These are phyloP conservation scores for Tylopilus sp. DNA, from an alignment of 1,284 basidiomycete genomes.

Conservation along the genomic window DNA sequence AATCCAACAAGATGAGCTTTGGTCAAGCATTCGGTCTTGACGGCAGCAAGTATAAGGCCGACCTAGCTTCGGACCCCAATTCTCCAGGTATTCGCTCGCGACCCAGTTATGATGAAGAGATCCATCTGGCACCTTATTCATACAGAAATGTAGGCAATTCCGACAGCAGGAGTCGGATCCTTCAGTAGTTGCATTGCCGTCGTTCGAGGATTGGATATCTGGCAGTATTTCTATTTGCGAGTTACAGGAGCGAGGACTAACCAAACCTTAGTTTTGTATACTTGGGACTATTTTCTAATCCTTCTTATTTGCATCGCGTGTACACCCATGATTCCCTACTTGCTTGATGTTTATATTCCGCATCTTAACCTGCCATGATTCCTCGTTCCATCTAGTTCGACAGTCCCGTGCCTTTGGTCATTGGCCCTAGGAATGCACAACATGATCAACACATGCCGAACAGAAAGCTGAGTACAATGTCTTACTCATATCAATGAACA, in stretches of 20 bases:
- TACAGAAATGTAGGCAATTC: constrained; percentile 31
- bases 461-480: background rate
- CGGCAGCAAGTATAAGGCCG: constrained; percentile 26
- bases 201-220: background rate
- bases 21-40: constrained; percentile 65
- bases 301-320: constrained; percentile 11
- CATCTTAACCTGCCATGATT: background rate
- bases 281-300: constrained; percentile 1
- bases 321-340: constrained; percentile 6
- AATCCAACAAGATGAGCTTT: constrained; percentile 48
- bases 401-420: constrained; percentile 5
- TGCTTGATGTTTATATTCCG: constrained; percentile 5
- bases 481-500: constrained; percentile 32
- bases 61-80: constrained; percentile 19
- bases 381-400: background rate
- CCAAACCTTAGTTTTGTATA: background rate
- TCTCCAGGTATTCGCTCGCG: constrained; percentile 29
- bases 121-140: constrained; percentile 56
- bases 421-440: constrained; percentile 16
- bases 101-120: constrained; percentile 57
- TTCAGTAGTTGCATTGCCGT: constrained; percentile 4
- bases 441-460: background rate
- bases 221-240: background rate
- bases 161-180: constrained; percentile 14
- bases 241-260: too few relatives aligned